A percentile compares a stretch with the other conserved stretches of the same genome.
Conservation (phyloP, 164 flowering plant species). For the Chloranthus sessilifolius region DNA sequence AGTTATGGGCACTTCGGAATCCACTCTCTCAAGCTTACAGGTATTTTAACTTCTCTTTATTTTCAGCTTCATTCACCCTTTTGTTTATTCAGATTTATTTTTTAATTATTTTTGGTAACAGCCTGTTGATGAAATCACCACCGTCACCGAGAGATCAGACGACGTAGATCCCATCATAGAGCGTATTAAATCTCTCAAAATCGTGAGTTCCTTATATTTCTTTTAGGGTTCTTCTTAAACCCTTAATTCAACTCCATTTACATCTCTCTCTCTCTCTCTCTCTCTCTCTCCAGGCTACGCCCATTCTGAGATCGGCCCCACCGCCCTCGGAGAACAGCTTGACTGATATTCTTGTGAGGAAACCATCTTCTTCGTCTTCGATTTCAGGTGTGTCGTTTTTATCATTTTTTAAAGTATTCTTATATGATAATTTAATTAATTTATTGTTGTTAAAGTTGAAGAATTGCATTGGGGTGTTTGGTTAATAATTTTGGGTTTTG, state of each 20-base stretch:
- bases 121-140: conserved; percentile 62
- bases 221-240: background rate
- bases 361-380: conserved; percentile 45
- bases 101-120: conserved; percentile 5
- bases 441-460: no score
- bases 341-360: conserved; percentile 83
- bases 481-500: no score
- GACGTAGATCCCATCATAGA: conserved; percentile 67
- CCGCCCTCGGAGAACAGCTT: conserved; percentile 62
- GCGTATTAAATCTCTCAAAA: conserved; percentile 60
- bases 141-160: conserved; percentile 57
- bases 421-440: background rate
- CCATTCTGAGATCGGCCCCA: conserved; percentile 59
- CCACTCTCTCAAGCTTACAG: conserved; percentile 36
- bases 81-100: background rate
- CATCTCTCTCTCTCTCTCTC: background rate
- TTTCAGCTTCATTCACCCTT: background rate
- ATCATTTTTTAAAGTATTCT: background rate
- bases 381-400: conserved; percentile 30
- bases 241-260: conserved; percentile 3
- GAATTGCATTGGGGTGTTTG: no score
- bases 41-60: no score
- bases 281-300: conserved; percentile 43
- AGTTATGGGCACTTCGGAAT: conserved; percentile 74
- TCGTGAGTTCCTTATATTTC: conserved; percentile 38